These are phyloP conservation scores for Phytophthora capsici DNA, from an alignment of 352 stramenopile species.

Conservation along the genomic window DNA sequence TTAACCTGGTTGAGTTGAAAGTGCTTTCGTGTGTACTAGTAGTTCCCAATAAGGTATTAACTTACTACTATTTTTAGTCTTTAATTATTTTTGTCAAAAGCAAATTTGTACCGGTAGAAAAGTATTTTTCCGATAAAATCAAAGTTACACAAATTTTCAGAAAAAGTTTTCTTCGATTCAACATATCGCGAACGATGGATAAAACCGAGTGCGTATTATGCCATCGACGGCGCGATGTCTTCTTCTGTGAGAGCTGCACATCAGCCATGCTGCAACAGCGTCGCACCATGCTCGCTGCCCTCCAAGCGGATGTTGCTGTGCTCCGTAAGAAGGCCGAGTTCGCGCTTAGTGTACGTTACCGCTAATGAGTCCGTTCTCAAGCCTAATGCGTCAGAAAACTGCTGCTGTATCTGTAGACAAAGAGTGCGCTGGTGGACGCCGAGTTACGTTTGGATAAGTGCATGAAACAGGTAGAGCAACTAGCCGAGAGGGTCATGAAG, in stretches of 20 bases:
- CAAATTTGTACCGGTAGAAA: too few relatives aligned
- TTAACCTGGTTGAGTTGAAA: too few relatives aligned
- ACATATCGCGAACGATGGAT: too few relatives aligned
- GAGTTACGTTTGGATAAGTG: constrained; percentile 55
- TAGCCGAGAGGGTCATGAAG: constrained; percentile 75
- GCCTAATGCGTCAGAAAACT: constrained; percentile 6
- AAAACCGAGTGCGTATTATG: constrained; percentile 72
- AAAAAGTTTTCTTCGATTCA: too few relatives aligned
- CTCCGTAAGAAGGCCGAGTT: constrained; percentile 82
- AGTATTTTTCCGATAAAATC: too few relatives aligned
- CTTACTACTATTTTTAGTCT: too few relatives aligned
- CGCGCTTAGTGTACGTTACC: constrained; percentile 56
- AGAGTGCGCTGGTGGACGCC: constrained; percentile 54
- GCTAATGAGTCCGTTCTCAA: background rate
- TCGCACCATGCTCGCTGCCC: constrained; percentile 71
- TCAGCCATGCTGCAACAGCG: constrained; percentile 76
- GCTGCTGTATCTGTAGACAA: constrained; percentile 40
- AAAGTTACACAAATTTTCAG: too few relatives aligned
- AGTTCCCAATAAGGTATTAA: too few relatives aligned
- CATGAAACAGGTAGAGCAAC: constrained; percentile 63
- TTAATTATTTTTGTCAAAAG: too few relatives aligned
- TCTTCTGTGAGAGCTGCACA: constrained; percentile 73
- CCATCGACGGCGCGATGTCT: constrained; percentile 46
- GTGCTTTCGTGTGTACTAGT: too few relatives aligned
- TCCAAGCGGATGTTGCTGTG: constrained; percentile 82